Conservation (phyloP, 495 filamentous ascomycete species). For the Penicillium bialowiezense region DNA sequence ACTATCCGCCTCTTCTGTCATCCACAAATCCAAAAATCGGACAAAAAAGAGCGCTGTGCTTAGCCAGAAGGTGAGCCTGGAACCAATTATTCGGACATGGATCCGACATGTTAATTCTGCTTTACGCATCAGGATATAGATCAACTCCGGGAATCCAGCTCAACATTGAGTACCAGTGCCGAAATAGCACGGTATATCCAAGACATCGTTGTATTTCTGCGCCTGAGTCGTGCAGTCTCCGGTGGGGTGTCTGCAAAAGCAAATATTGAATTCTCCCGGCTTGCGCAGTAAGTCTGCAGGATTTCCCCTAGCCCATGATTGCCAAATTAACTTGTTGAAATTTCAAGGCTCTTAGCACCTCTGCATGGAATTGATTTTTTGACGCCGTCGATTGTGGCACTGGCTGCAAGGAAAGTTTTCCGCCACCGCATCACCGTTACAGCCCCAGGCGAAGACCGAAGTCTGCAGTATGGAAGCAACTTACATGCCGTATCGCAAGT, state of each 20-base stretch:
- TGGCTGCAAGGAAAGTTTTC: conserved; percentile 89
- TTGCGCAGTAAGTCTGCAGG: conserved; percentile 53
- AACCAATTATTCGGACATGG: background rate
- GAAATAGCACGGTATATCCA: conserved; percentile 79
- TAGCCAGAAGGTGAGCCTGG: conserved; percentile 19
- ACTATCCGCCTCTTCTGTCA: conserved; percentile 43
- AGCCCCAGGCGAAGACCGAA: conserved; percentile 70
- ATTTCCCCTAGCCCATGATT: background rate
- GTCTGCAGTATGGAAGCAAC: conserved; percentile 91
- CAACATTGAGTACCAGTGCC: conserved; percentile 45
- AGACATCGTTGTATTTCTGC: conserved; percentile 81
- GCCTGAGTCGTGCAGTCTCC: conserved; percentile 78
- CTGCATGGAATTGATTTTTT: conserved; percentile 79
- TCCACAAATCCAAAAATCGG: conserved; percentile 29
- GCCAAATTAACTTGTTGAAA: background rate
- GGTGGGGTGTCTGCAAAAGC: conserved; percentile 74
- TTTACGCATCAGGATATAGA: conserved; percentile 38
- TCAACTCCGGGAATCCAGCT: conserved; percentile 32
- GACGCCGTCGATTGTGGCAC: conserved; percentile 76
- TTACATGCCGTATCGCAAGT: conserved; percentile 60
- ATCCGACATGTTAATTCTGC: background rate
- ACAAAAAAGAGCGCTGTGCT: conserved; percentile 18
- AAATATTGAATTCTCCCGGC: conserved; percentile 68
- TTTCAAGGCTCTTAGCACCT: conserved; percentile 59
- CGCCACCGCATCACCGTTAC: conserved; percentile 75